Evolutionary conservation across 164 flowering plant genomes (phyloP).

Genomic region (Platanus orientalis): DNA sequence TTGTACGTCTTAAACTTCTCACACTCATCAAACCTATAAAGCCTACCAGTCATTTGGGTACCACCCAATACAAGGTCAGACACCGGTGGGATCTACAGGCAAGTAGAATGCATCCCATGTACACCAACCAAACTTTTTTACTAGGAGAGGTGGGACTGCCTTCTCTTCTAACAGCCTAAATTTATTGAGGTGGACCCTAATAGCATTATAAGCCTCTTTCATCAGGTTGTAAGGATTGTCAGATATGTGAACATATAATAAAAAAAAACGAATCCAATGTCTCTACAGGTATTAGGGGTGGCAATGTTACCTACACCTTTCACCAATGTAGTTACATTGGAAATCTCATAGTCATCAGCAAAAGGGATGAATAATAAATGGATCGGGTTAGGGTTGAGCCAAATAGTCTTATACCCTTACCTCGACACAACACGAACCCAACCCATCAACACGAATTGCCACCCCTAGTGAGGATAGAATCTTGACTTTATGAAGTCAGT

Average conservation of each 20-base stretch:
- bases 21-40: conserved; percentile 55
- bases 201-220: conserved; percentile 66
- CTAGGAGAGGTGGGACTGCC: conserved; percentile 39
- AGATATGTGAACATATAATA: conserved; percentile 72
- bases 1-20: conserved; percentile 61
- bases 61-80: conserved; percentile 78
- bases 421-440: no score
- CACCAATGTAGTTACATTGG: no score
- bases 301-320: no score
- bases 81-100: conserved; percentile 64
- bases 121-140: conserved; percentile 84
- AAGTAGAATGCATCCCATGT: conserved; percentile 91
- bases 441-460: no score
- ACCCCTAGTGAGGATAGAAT: no score
- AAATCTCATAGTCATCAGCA: no score
- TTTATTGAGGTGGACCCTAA: conserved; percentile 66
- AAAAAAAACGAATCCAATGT: no score
- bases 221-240: conserved; percentile 69
- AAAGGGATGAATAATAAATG: no score
- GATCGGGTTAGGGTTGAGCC: no score
- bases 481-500: no score
- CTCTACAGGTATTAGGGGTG: no score
- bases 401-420: no score
- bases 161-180: conserved; percentile 80
- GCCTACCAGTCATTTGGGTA: conserved; percentile 77